These are phyloP conservation scores for Phyllosticta citribraziliensis DNA, from an alignment of 2,329 filamentous ascomycete species.

Conservation along the genomic window DNA sequence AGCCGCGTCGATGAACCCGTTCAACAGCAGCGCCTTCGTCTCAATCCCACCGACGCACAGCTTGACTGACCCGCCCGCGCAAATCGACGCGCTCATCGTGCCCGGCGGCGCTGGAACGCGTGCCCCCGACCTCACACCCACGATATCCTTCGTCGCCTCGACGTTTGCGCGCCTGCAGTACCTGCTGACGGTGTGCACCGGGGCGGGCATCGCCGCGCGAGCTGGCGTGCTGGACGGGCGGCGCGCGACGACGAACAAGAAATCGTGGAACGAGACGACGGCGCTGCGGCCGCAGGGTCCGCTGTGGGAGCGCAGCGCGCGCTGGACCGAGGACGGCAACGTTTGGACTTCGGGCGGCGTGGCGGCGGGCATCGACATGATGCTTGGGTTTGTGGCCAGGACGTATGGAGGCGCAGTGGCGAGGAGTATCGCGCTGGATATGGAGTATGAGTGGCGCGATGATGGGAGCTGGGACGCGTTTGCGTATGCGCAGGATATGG, in stretches of 20 bases:
- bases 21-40: constrained; percentile 23
- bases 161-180: constrained; percentile 43
- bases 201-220: constrained; percentile 47
- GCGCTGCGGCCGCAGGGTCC: constrained; percentile 41
- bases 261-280: constrained; percentile 41
- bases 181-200: constrained; percentile 58
- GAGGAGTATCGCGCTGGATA: constrained; percentile 36
- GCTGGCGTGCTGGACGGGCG: constrained; percentile 51
- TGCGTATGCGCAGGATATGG: constrained; percentile 21
- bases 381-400: constrained; percentile 46
- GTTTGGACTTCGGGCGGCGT: constrained; percentile 58
- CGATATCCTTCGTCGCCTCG: constrained; percentile 37
- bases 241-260: constrained; percentile 59
- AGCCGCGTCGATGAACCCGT: constrained; percentile 10
- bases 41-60: constrained; percentile 44
- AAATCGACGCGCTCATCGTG: constrained; percentile 54
- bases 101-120: constrained; percentile 50
- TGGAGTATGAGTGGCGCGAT: constrained; percentile 50
- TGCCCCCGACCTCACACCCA: constrained; percentile 21
- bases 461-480: constrained; percentile 48
- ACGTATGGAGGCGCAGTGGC: constrained; percentile 46
- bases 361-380: constrained; percentile 53
- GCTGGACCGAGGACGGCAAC: constrained; percentile 57
- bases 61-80: constrained; percentile 39
- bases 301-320: constrained; percentile 49